Percentiles rank a stretch among this genome's conserved stretches.
These are phyloP conservation scores for Fusarium sp. DNA, from an alignment of 2,329 filamentous ascomycete species.

Conservation along the genomic window DNA sequence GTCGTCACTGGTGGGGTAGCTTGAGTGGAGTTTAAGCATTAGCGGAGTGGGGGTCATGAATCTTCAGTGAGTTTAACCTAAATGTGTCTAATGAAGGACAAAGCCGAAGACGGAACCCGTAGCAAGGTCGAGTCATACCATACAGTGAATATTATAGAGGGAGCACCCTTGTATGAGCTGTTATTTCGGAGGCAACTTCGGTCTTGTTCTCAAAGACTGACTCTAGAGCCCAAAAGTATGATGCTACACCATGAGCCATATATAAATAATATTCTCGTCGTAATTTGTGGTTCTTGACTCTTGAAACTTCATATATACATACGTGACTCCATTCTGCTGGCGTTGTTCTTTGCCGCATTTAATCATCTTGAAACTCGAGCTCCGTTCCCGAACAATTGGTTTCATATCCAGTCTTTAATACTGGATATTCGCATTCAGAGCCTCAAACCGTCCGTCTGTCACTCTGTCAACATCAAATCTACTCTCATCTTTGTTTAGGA, in stretches of 20 bases:
- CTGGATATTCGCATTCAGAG: background rate
- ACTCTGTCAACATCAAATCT: background rate
- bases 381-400: slow-evolving; percentile 22
- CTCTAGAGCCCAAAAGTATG: background rate
- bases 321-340: background rate
- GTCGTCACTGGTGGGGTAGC: slow-evolving; percentile 7
- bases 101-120: slow-evolving; percentile 44
- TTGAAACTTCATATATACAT: background rate
- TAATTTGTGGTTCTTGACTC: background rate
- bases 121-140: slow-evolving; percentile 39
- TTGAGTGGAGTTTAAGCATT: background rate
- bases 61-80: background rate
- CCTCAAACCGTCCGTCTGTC: background rate
- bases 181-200: slow-evolving; percentile 32
- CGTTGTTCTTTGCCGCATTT: slow-evolving; percentile 4
- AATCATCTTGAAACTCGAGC: slow-evolving; percentile 19
- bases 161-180: slow-evolving; percentile 15
- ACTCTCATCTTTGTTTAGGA: background rate
- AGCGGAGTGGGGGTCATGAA: slow-evolving; percentile 11
- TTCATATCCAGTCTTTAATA: slow-evolving; percentile 6
- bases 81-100: slow-evolving; percentile 2
- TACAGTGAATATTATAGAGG: background rate
- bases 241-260: background rate
- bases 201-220: slow-evolving; percentile 15
- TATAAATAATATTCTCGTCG: slow-evolving; percentile 8